Percentiles rank a stretch among this genome's conserved stretches.
Evolutionary conservation across 2,329 filamentous ascomycete genomes (phyloP).

Genomic region (Aspergillus sp.): DNA sequence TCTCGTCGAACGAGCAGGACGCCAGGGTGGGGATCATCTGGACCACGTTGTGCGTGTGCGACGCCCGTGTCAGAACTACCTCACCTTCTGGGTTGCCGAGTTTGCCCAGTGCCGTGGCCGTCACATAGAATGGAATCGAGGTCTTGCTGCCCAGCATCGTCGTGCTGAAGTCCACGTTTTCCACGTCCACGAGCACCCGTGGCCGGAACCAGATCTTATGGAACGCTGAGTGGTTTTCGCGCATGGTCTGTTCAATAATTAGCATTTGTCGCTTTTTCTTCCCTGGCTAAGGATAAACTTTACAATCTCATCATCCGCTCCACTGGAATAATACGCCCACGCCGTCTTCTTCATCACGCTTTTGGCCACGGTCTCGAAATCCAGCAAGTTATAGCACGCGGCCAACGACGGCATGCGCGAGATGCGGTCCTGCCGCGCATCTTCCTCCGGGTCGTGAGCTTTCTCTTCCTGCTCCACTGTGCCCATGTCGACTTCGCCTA

Average conservation of each 20-base stretch:
- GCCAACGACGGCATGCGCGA: slow-evolving; percentile 68
- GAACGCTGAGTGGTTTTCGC: slow-evolving; percentile 91
- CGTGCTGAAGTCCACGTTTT: slow-evolving; percentile 74
- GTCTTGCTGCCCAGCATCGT: slow-evolving; percentile 87
- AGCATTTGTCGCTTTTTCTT: background rate
- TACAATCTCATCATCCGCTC: slow-evolving; percentile 81
- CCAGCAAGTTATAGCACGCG: slow-evolving; percentile 87
- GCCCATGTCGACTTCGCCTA: slow-evolving; percentile 81
- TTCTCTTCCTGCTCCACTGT: slow-evolving; percentile 63
- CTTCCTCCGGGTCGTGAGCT: slow-evolving; percentile 62
- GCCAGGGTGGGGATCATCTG: slow-evolving; percentile 99
- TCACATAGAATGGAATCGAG: slow-evolving; percentile 88
- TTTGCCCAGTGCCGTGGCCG: slow-evolving; percentile 90
- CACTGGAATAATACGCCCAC: slow-evolving; percentile 96
- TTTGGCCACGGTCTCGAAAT: slow-evolving; percentile 90
- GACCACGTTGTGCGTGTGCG: slow-evolving; percentile 77
- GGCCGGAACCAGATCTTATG: slow-evolving; percentile 98
- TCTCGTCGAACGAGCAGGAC: slow-evolving; percentile 96
- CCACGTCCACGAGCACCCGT: slow-evolving; percentile 78
- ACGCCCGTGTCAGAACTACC: slow-evolving; percentile 77
- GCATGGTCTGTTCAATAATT: slow-evolving; percentile 58
- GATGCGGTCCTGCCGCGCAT: slow-evolving; percentile 64
- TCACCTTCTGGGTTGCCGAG: slow-evolving; percentile 91
- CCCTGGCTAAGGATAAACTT: background rate
- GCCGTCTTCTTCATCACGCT: slow-evolving; percentile 90